Conservation (phyloP, 805 yeast genomes). For the Starmerella sp. region DNA sequence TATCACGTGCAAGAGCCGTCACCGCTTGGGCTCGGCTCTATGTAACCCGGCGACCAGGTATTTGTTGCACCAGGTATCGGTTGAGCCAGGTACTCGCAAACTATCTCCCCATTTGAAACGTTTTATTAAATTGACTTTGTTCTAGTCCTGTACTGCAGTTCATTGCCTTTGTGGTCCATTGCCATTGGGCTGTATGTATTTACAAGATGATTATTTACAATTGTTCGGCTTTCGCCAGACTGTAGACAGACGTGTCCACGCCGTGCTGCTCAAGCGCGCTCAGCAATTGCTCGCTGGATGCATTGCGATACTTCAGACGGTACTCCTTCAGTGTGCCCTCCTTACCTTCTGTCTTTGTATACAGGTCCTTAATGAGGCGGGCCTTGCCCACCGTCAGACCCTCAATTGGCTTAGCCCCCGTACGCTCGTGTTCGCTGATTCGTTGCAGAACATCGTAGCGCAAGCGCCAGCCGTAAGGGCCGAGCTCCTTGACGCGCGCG, state of each 20-base stretch:
- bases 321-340: slow-evolving; percentile 37
- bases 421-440: slow-evolving; percentile 25
- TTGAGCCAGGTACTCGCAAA: too few relatives aligned
- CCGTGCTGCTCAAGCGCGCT: slow-evolving; percentile 37
- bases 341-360: background rate
- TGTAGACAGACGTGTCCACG: slow-evolving; percentile 22
- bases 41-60: too few relatives aligned
- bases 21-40: too few relatives aligned
- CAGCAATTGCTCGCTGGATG: slow-evolving; percentile 40
- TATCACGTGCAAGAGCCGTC: too few relatives aligned
- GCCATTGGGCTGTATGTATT: background rate
- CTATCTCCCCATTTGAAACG: too few relatives aligned
- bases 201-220: background rate
- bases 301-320: slow-evolving; percentile 35
- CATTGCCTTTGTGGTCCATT: too few relatives aligned
- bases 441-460: slow-evolving; percentile 37
- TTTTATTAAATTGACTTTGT: too few relatives aligned
- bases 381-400: slow-evolving; percentile 55
- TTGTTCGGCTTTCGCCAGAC: background rate
- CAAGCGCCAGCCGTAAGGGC: slow-evolving; percentile 84
- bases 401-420: slow-evolving; percentile 32
- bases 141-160: too few relatives aligned
- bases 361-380: slow-evolving; percentile 38
- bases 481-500: slow-evolving; percentile 84
- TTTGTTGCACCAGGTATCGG: too few relatives aligned